phyloP scores from a whole-genome alignment of 1,284 basidiomycete species.

The Tausonia pullulans region DNA sequence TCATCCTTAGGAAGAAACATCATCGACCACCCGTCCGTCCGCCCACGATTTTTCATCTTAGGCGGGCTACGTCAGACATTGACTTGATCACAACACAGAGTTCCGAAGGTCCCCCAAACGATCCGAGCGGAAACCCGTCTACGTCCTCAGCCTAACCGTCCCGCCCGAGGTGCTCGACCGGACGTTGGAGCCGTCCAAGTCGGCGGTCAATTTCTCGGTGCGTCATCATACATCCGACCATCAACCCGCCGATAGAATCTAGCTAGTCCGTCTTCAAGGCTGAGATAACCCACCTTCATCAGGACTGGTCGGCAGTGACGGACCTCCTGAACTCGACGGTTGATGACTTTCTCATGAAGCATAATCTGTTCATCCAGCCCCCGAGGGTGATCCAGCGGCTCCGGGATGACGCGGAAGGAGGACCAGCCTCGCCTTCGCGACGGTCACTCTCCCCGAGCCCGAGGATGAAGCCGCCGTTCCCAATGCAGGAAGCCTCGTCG shows the following conservation, averaged over 20 bases:
- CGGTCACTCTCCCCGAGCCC: too few relatives aligned
- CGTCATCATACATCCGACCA: slow-evolving; percentile 18
- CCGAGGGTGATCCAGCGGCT: slow-evolving; percentile 3
- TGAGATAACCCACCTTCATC: slow-evolving; percentile 2
- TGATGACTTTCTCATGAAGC: slow-evolving; percentile 51
- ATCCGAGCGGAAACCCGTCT: slow-evolving; percentile 60
- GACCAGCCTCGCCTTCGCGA: too few relatives aligned
- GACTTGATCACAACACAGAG: not conserved
- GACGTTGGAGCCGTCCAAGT: slow-evolving; percentile 63
- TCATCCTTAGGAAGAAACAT: not conserved
- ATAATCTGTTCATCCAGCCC: slow-evolving; percentile 45
- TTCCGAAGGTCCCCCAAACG: slow-evolving; percentile 56
- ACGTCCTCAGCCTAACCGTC: slow-evolving; percentile 61
- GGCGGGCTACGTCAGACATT: too few relatives aligned
- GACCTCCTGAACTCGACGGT: slow-evolving; percentile 49
- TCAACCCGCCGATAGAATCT: slow-evolving; percentile 4
- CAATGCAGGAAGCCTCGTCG: not conserved
- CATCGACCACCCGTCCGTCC: not conserved
- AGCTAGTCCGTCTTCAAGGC: too few relatives aligned
- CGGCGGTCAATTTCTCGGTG: slow-evolving; percentile 55
- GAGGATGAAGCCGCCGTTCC: too few relatives aligned
- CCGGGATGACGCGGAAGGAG: too few relatives aligned
- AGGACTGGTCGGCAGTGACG: slow-evolving; percentile 47
- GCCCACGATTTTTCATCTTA: not conserved
- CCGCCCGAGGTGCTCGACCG: slow-evolving; percentile 59